Percentiles rank a stretch among this genome's conserved stretches.
These are phyloP conservation scores for Magnaporthales sp. DNA, from an alignment of 2,329 filamentous ascomycete genomes.

Conservation along the genomic window DNA sequence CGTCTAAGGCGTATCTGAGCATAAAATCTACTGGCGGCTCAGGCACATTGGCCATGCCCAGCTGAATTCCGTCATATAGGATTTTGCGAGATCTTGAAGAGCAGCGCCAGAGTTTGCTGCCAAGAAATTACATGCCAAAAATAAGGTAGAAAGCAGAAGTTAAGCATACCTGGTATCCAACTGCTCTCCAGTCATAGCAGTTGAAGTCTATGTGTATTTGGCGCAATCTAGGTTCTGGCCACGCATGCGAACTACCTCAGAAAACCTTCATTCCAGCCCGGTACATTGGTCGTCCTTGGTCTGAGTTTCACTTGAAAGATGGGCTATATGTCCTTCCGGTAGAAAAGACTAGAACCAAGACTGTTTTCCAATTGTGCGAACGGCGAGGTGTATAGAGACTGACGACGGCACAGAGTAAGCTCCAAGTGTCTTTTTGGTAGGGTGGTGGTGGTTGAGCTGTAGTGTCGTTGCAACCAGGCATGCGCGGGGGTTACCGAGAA, in stretches of 20 bases:
- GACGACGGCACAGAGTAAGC: background rate
- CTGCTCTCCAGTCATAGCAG: slow-evolving; percentile 58
- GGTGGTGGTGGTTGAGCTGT: background rate
- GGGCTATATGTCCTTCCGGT: background rate
- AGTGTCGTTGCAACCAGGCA: background rate
- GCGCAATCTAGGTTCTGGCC: background rate
- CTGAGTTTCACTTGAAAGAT: background rate
- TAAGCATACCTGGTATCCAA: slow-evolving; percentile 38
- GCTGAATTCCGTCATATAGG: slow-evolving; percentile 5
- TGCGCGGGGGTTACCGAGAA: background rate
- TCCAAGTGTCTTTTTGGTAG: background rate
- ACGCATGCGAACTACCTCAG: background rate
- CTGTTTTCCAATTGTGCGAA: background rate
- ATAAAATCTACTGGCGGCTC: background rate
- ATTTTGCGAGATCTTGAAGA: slow-evolving; percentile 1
- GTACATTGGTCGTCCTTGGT: background rate
- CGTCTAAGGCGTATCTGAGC: background rate
- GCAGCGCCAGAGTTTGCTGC: background rate
- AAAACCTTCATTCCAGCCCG: background rate
- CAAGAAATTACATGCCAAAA: background rate
- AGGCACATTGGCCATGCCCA: background rate
- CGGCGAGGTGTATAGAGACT: background rate
- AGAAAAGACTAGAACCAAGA: background rate
- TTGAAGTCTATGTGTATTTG: slow-evolving; percentile 10
- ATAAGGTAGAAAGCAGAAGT: slow-evolving; percentile 2